phyloP scores from a whole-genome alignment of 352 stramenopile genomes.

The Aphanomyces euteiches region DNA sequence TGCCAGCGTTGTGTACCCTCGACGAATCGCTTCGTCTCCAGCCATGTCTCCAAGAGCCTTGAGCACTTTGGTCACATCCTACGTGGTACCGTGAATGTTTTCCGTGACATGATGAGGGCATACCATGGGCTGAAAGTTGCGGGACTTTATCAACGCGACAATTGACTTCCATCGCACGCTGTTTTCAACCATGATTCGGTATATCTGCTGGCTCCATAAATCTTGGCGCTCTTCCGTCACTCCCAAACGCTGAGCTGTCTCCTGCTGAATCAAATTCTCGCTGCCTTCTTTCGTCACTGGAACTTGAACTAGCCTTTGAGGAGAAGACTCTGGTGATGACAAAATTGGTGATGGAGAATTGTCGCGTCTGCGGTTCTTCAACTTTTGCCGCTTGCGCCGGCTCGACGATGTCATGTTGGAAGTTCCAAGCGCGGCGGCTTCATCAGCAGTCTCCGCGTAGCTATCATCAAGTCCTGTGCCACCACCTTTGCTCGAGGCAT shows the following conservation, averaged over 20 bases:
- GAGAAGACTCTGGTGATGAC: constrained; percentile 61
- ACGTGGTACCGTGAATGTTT: background rate
- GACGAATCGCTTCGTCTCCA: constrained; percentile 17
- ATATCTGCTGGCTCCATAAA: constrained; percentile 55
- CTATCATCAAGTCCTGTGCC: background rate
- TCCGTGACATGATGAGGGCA: background rate
- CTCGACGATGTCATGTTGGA: constrained; percentile 83
- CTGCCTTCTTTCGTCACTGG: constrained; percentile 55
- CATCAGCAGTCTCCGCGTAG: constrained; percentile 67
- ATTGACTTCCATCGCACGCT: constrained; percentile 84
- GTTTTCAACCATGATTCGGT: constrained; percentile 76
- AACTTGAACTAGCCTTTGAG: constrained; percentile 54
- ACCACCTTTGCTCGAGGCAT: constrained; percentile 51
- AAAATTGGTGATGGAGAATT: constrained; percentile 62
- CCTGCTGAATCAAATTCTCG: constrained; percentile 77
- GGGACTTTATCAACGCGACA: constrained; percentile 67
- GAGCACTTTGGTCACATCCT: constrained; percentile 22
- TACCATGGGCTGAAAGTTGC: constrained; percentile 34
- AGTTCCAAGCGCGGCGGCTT: constrained; percentile 69
- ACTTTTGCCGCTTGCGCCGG: constrained; percentile 65
- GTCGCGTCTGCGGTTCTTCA: constrained; percentile 63
- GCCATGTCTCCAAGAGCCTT: constrained; percentile 21
- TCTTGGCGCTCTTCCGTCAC: constrained; percentile 62
- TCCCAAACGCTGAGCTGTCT: constrained; percentile 70
- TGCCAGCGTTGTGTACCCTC: constrained; percentile 15